Evolutionary conservation across 176 grass and related monocot genomes (phyloP).

Genomic region (Olyra latifolia): DNA sequence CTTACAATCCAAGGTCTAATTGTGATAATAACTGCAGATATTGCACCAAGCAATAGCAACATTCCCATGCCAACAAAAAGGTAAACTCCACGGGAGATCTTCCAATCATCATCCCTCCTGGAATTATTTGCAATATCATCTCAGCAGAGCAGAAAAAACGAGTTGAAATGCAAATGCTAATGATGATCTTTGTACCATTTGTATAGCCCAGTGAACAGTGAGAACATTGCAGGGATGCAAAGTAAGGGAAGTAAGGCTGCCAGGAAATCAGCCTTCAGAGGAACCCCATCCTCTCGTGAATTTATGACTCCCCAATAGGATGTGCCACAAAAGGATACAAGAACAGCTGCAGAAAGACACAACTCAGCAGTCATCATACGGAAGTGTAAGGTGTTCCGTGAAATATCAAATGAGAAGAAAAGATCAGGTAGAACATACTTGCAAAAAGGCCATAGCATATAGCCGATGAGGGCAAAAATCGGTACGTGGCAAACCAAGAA

Average conservation of each 20-base stretch:
- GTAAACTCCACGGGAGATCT: conserved; percentile 83
- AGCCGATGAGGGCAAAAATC: conserved; percentile 89
- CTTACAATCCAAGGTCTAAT: conserved; percentile 97
- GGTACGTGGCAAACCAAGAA: conserved; percentile 94
- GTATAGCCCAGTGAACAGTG: conserved; percentile 82
- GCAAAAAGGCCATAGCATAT: conserved; percentile 84
- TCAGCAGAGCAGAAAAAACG: conserved; percentile 21
- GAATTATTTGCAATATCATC: conserved; percentile 39
- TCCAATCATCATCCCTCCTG: conserved; percentile 99
- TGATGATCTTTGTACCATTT: conserved; percentile 69
- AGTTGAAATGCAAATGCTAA: conserved; percentile 18
- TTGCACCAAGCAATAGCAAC: conserved; percentile 76
- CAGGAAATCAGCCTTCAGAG: conserved; percentile 90
- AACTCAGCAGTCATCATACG: conserved; percentile 20
- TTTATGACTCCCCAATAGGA: conserved; percentile 97
- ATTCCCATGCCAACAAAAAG: conserved; percentile 94
- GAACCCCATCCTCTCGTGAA: conserved; percentile 78
- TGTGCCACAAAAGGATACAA: conserved; percentile 77
- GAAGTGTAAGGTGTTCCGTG: conserved; percentile 8
- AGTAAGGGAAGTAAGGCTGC: conserved; percentile 94
- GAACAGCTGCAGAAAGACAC: conserved; percentile 68
- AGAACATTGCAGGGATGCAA: conserved; percentile 91
- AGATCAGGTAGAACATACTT: conserved; percentile 48
- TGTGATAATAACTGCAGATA: conserved; percentile 68
- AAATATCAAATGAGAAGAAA: conserved; percentile 25